Percentiles rank a stretch among this genome's conserved stretches.
Conservation (phyloP, 1,284 basidiomycete genomes). For the Chondrostereum purpureum region DNA sequence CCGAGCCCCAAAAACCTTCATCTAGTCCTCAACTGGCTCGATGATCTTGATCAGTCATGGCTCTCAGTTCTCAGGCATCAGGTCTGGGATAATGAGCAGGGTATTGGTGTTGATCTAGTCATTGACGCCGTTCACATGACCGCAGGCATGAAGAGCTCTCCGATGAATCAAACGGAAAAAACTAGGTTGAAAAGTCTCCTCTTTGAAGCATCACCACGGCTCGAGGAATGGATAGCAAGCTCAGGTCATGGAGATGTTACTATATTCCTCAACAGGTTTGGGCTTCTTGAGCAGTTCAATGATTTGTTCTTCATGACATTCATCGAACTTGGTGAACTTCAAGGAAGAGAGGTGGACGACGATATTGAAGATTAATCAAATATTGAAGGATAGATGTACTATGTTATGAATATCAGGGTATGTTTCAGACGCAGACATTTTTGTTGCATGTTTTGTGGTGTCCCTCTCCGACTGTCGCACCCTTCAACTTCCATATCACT, state of each 20-base stretch:
- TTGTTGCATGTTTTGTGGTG: too few species aligned
- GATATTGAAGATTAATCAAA: background rate
- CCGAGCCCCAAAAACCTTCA: conserved; percentile 35
- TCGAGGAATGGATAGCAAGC: conserved; percentile 63
- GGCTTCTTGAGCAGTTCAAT: conserved; percentile 54
- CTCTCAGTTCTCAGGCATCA: conserved; percentile 52
- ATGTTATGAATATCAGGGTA: too few species aligned
- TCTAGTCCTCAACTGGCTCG: conserved; percentile 54
- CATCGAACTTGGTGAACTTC: conserved; percentile 41
- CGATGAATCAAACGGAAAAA: conserved; percentile 60
- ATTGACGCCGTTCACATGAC: conserved; percentile 20
- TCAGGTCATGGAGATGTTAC: conserved; percentile 29
- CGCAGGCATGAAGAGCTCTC: conserved; percentile 28
- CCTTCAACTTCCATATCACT: too few species aligned
- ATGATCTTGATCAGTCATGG: conserved; percentile 70
- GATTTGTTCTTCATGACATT: conserved; percentile 55
- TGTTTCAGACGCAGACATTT: too few species aligned
- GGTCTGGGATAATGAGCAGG: conserved; percentile 42
- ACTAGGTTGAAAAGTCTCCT: conserved; percentile 61
- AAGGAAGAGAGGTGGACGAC: too few species aligned
- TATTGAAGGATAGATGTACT: too few species aligned
- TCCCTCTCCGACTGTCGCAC: too few species aligned
- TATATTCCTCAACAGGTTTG: conserved; percentile 38
- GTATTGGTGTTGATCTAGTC: conserved; percentile 20
- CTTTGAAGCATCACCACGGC: conserved; percentile 43